Conservation (phyloP, 1,284 basidiomycete genomes). For the Marasmius oreades region DNA sequence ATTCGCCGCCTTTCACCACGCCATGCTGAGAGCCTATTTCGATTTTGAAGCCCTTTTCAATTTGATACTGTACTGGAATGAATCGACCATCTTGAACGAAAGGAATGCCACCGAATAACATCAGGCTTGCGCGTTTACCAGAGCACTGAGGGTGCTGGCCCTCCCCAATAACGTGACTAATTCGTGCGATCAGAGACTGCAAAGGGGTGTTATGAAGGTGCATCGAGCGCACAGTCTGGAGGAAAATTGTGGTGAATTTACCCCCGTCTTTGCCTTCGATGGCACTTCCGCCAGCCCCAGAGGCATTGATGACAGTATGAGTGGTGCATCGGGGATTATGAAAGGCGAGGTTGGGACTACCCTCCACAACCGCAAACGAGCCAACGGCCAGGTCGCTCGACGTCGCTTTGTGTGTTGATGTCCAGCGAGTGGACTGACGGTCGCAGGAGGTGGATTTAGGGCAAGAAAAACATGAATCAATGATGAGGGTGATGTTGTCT, state of each 20-base stretch:
- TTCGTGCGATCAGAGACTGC: slow-evolving; percentile 40
- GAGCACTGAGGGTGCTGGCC: slow-evolving; percentile 49
- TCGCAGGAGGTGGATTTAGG: slow-evolving; percentile 34
- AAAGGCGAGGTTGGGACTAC: slow-evolving; percentile 42
- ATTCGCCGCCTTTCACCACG: slow-evolving; percentile 54
- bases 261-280: slow-evolving; percentile 59
- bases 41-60: slow-evolving; percentile 39
- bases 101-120: slow-evolving; percentile 52
- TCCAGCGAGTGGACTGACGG: slow-evolving; percentile 49
- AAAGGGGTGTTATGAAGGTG: slow-evolving; percentile 53
- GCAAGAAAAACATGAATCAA: slow-evolving; percentile 62
- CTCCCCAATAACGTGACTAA: slow-evolving; percentile 30
- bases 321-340: slow-evolving; percentile 36
- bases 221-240: slow-evolving; percentile 40
- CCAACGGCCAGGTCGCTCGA: slow-evolving; percentile 49
- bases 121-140: slow-evolving; percentile 44
- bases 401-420: slow-evolving; percentile 46
- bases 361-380: slow-evolving; percentile 41
- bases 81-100: slow-evolving; percentile 47
- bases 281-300: slow-evolving; percentile 46
- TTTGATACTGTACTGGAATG: slow-evolving; percentile 38
- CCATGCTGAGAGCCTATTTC: slow-evolving; percentile 59
- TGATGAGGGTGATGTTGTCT: slow-evolving; percentile 61
- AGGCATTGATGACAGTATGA: slow-evolving; percentile 55
- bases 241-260: slow-evolving; percentile 50